phyloP scores from a whole-genome alignment of 345 rosid species.

The Cardiospermum halicacabum region DNA sequence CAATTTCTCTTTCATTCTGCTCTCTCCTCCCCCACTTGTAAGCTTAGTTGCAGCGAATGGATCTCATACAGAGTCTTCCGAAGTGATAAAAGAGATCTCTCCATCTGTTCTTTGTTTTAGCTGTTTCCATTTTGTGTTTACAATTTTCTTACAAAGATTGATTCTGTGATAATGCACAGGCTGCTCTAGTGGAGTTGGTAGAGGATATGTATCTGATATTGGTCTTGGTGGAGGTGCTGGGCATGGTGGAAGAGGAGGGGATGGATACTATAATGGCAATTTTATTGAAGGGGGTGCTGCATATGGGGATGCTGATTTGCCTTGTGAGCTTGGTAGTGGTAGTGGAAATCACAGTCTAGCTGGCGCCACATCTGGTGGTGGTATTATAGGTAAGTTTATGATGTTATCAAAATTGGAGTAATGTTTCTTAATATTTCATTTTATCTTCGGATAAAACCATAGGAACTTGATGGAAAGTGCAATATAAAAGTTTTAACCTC shows the following conservation, averaged over 20 bases:
- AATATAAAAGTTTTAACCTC: not conserved
- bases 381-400: constrained; percentile 63
- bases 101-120: not conserved
- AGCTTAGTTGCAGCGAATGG: no score
- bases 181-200: constrained; percentile 84
- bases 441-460: not conserved
- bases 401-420: constrained; percentile 5
- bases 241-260: constrained; percentile 93
- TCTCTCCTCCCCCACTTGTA: no score
- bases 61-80: no score
- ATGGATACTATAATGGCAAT: constrained; percentile 68
- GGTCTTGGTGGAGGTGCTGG: constrained; percentile 92
- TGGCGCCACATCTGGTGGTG: constrained; percentile 83
- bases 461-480: not conserved
- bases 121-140: not conserved
- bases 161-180: constrained; percentile 40
- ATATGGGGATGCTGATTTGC: constrained; percentile 80
- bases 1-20: no score
- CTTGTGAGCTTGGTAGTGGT: constrained; percentile 98
- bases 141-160: not conserved
- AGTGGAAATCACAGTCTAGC: constrained; percentile 71
- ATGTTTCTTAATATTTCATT: not conserved
- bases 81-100: not conserved
- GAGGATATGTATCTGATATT: constrained; percentile 59
- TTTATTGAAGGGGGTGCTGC: constrained; percentile 61